Evolutionary conservation across 1,139 yeast genomes (phyloP), one percentile per base, ranked within the genome.

Genomic region (Pichia sp.): DNA sequence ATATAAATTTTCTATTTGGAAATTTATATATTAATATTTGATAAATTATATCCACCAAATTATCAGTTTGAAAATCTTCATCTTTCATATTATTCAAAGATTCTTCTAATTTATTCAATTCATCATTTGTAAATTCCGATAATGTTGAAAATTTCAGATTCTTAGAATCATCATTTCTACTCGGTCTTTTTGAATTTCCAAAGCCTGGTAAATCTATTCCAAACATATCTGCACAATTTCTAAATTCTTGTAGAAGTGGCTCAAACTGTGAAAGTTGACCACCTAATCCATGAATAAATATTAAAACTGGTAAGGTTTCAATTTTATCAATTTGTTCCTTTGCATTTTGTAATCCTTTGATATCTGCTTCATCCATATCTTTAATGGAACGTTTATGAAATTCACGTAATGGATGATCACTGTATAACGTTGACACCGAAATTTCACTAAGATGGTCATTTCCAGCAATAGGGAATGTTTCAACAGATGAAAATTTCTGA

Each of bases 181-280:
- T 43, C 5, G 56, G 56, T 14, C 46, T 32, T 10, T 66, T 65
- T 1, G 80, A 74, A 50, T 71, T 70, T 15, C 93, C 93, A 60
- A 80, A 80, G 0, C 93, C 93, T 0, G 93, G 93, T 41, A 83
- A 65, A 54, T 83, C 93, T 18, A 83, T 53, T 1, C 85, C 70
- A 41, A 78, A 56, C 3, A 81, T 69, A 49, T 80, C 83, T 53
- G 78, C 71, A 56, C 83, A 78, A 53, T 80, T 83, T 23, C 85
- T 69, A 44, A 83, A 69, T 42, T 78, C 68, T 31, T 77, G 83
- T 61, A 83, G 67, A 32, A 81, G 62, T 4, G 77, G 74, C 51
- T 80, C 86, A 56, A 84, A 82, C 56, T 81, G 89, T 9, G 82
- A 69, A 63, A 80, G 67, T 55, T 81, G 89, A 8, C 93, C 93